Conservation (phyloP, 2,329 filamentous ascomycete genomes). For the Monilinia fructigena region DNA sequence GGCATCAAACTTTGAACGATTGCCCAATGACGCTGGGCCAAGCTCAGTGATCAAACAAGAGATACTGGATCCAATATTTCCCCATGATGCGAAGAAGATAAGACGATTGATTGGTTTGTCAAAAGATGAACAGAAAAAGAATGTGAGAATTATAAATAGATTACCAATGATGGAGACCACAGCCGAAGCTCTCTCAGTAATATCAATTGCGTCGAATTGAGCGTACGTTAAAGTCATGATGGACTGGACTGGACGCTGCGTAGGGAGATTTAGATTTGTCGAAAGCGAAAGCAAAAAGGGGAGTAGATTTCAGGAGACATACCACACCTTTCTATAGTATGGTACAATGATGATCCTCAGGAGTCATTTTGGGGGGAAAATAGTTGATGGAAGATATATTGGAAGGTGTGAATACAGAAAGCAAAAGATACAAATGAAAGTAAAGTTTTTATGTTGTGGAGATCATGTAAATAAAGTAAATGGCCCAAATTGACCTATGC, state of each 20-base stretch:
- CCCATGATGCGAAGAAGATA: conserved; percentile 58
- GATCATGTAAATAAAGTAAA: background rate
- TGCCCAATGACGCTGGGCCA: conserved; percentile 34
- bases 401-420: background rate
- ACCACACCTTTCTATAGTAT: conserved; percentile 16
- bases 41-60: conserved; percentile 54
- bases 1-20: background rate
- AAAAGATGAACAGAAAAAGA: conserved; percentile 49
- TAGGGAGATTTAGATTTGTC: background rate
- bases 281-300: background rate
- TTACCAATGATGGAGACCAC: conserved; percentile 52
- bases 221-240: conserved; percentile 23
- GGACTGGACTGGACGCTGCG: background rate
- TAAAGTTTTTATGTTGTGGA: conserved; percentile 9
- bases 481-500: background rate
- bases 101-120: conserved; percentile 59
- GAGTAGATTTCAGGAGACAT: background rate
- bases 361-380: background rate
- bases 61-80: conserved; percentile 55
- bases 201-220: background rate
- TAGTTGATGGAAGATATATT: no score
- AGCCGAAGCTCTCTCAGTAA: conserved; percentile 43
- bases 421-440: background rate
- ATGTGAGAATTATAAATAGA: conserved; percentile 54
- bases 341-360: conserved; percentile 18